Conservation (phyloP, 1,139 yeast species). For the Taphrina wiesneri region DNA sequence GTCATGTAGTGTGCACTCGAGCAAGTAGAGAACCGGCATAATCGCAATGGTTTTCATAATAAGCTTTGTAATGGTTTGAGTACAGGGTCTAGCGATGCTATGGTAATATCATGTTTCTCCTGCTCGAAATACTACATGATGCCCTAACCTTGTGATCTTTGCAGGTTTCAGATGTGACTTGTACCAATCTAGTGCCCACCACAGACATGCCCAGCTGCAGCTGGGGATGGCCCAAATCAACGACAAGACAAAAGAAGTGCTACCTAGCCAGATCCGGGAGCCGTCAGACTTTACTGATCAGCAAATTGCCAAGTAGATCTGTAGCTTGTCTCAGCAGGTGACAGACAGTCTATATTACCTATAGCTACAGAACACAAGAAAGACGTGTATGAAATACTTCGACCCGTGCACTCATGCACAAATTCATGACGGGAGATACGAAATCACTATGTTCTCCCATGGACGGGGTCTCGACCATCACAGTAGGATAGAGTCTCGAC, state of each 20-base stretch:
- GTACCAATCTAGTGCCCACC: no score
- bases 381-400: constrained; percentile 25
- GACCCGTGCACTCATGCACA: constrained; percentile 25
- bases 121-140: no score
- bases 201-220: no score
- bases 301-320: not conserved
- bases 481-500: not conserved
- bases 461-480: constrained; percentile 17
- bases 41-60: not conserved
- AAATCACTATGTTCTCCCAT: constrained; percentile 11
- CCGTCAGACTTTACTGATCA: no score
- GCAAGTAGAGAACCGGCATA: not conserved
- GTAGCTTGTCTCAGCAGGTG: not conserved
- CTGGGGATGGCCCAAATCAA: no score
- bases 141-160: no score
- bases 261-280: no score
- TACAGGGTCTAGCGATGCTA: not conserved
- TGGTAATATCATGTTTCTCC: not conserved
- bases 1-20: no score
- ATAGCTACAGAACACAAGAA: not conserved
- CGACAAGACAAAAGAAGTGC: no score
- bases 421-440: constrained; percentile 28
- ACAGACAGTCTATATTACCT: no score
- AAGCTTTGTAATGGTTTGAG: not conserved
- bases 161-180: no score